These are phyloP conservation scores for Candida arabinofermentans DNA, from an alignment of 805 yeast species.

Conservation along the genomic window DNA sequence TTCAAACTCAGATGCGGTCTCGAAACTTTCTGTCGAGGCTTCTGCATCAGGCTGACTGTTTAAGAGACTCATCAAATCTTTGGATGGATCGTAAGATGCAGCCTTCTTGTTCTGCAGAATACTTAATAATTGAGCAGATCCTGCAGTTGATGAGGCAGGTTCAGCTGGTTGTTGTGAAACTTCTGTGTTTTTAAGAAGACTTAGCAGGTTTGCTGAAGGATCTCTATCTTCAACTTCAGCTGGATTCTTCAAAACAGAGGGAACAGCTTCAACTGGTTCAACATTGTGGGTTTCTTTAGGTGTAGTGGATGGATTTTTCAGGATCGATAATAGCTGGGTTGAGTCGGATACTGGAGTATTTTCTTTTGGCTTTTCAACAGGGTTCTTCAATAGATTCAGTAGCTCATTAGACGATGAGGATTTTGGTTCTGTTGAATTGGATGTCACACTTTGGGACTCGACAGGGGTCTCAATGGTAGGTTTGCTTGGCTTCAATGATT, in stretches of 20 bases:
- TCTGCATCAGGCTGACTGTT: neutral
- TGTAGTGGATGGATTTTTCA: neutral
- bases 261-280: neutral
- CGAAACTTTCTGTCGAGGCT: neutral
- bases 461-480: too few species aligned
- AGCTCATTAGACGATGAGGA: neutral
- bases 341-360: neutral
- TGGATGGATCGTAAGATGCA: neutral
- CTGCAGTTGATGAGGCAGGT: neutral
- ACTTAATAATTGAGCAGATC: neutral
- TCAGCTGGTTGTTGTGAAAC: neutral
- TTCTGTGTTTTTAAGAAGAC: slow-evolving; percentile 3
- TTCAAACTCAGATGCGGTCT: slow-evolving; percentile 1
- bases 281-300: neutral
- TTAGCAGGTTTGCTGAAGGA: slow-evolving; percentile 1
- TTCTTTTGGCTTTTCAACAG: neutral
- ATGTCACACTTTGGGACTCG: too few species aligned
- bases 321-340: neutral
- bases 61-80: slow-evolving; percentile 2
- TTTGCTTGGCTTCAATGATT: neutral
- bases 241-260: neutral
- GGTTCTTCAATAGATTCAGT: neutral
- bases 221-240: neutral
- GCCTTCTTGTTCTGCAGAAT: neutral
- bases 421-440: too few species aligned